A percentile compares a stretch with the other conserved stretches of the same genome.
phyloP scores from a whole-genome alignment of 2,329 filamentous ascomycete species.

The Fonsecaea monophora region DNA sequence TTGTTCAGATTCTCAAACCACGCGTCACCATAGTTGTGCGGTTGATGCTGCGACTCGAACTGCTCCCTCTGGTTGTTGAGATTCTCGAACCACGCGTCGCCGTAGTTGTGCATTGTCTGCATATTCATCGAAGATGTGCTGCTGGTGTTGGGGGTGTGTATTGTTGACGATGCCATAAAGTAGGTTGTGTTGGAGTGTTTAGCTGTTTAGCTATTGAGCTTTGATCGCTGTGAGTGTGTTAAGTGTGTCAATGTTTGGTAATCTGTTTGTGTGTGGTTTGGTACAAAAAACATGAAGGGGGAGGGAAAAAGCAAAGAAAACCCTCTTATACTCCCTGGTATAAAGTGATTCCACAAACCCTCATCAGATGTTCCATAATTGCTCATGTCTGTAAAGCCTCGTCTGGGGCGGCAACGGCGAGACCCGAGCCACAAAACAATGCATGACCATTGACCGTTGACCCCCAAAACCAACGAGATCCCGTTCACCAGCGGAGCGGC shows the following conservation, averaged over 20 bases:
- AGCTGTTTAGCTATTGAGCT: background rate
- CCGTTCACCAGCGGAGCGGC: background rate
- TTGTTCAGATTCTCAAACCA: constrained; percentile 32
- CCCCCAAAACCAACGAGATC: background rate
- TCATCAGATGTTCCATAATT: background rate
- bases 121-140: constrained; percentile 10
- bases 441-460: background rate
- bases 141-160: constrained; percentile 5
- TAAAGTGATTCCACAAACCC: constrained; percentile 6
- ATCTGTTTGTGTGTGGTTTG: background rate
- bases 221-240: background rate
- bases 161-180: constrained; percentile 3
- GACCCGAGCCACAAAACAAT: background rate
- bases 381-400: background rate
- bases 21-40: constrained; percentile 28
- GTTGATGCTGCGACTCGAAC: constrained; percentile 15
- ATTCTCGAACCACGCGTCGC: constrained; percentile 31
- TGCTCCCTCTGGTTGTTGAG: constrained; percentile 25
- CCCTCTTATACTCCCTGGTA: background rate
- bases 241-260: background rate
- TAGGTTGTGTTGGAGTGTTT: background rate
- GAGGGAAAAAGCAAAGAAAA: background rate
- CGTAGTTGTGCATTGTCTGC: constrained; percentile 20
- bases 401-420: background rate
- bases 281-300: background rate